These are phyloP conservation scores for Prunus yedoensis DNA, from an alignment of 331 rosid genomes.

Conservation along the genomic window DNA sequence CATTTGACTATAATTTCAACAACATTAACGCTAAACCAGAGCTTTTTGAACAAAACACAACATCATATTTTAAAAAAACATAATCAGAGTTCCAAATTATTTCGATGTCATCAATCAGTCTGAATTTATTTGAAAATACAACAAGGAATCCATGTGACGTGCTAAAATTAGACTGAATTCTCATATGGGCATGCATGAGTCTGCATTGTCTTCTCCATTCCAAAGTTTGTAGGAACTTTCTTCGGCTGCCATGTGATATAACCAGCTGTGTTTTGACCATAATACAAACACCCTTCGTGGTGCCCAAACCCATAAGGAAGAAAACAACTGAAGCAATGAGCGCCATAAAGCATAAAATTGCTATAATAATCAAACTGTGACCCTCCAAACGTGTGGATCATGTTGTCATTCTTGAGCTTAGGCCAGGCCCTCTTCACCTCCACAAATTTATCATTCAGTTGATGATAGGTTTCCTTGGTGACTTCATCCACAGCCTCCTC, in stretches of 20 bases:
- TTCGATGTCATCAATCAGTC: too few relatives aligned
- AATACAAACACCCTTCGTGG: background rate
- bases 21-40: too few relatives aligned
- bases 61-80: too few relatives aligned
- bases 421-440: conserved; percentile 19
- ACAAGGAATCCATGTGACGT: too few relatives aligned
- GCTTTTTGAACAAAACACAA: too few relatives aligned
- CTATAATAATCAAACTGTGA: background rate
- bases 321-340: background rate
- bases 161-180: background rate
- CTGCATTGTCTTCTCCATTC: background rate
- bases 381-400: background rate
- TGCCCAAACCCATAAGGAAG: conserved; percentile 4
- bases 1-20: too few relatives aligned
- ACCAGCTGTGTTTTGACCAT: background rate
- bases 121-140: too few relatives aligned
- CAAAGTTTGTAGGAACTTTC: background rate
- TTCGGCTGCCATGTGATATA: background rate
- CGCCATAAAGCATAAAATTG: background rate
- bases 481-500: conserved; percentile 1
- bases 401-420: background rate
- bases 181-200: background rate
- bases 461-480: background rate
- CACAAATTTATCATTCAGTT: conserved; percentile 5
- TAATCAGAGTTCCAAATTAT: too few relatives aligned